Evolutionary conservation across 2,329 filamentous ascomycete genomes (phyloP).

Genomic region (Sphaerulina populicola): DNA sequence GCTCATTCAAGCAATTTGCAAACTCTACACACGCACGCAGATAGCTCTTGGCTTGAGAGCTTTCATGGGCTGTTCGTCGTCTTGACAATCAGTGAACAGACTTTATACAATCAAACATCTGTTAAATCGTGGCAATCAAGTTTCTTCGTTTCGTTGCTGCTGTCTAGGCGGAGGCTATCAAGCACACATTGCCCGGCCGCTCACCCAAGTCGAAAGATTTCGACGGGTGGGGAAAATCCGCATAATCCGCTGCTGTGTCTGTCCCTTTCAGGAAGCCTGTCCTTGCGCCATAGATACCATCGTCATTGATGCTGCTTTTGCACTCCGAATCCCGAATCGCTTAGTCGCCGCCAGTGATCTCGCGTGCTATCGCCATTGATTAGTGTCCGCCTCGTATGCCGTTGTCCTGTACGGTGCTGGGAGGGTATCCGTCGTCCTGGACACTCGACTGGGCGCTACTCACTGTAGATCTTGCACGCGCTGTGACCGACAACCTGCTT

Average conservation of each 20-base stretch:
- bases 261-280: conserved; percentile 3
- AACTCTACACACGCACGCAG: too few species aligned
- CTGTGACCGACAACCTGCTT: conserved; percentile 95
- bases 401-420: not conserved
- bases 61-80: too few species aligned
- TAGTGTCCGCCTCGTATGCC: not conserved
- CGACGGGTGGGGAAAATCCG: conserved; percentile 3
- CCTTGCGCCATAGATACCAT: conserved; percentile 14
- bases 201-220: conserved; percentile 5
- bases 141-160: conserved; percentile 16
- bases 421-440: not conserved
- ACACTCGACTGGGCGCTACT: conserved; percentile 32
- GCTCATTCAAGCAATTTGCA: too few species aligned
- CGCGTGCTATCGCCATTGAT: conserved; percentile 10
- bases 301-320: conserved; percentile 9
- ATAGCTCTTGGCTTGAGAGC: too few species aligned
- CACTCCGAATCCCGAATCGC: conserved; percentile 8
- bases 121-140: conserved; percentile 12
- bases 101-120: not conserved
- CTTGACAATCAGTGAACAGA: not conserved
- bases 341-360: conserved; percentile 15
- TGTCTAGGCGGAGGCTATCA: conserved; percentile 16
- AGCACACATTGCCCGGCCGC: conserved; percentile 12
- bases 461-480: conserved; percentile 98
- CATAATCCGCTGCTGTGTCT: conserved; percentile 13